Percentiles rank a stretch among this genome's conserved stretches.
Evolutionary conservation across 176 grass and related monocot genomes (phyloP).

Genomic region (Guadua angustifolia): DNA sequence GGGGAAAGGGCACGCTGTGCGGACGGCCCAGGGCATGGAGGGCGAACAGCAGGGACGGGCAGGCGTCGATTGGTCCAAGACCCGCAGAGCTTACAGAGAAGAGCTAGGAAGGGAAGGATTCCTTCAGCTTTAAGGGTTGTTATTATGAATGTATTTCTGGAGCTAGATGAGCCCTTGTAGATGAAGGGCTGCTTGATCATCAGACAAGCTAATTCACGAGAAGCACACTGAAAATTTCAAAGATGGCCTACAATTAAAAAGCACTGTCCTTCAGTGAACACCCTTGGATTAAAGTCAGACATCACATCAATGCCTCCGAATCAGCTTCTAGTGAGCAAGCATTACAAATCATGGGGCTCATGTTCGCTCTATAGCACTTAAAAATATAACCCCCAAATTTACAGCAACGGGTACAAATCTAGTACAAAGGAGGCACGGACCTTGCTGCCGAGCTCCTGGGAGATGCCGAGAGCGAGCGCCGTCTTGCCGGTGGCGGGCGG

Average conservation of each 20-base stretch:
- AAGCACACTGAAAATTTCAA: neutral
- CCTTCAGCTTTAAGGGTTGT: too few species aligned
- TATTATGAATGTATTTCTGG: neutral
- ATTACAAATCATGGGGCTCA: neutral
- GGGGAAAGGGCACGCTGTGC: too few species aligned
- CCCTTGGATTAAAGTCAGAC: neutral
- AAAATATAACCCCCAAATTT: neutral
- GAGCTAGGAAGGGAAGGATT: too few species aligned
- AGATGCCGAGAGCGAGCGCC: constrained; percentile 79
- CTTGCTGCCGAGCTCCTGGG: constrained; percentile 98
- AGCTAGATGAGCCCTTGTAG: neutral
- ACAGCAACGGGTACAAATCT: neutral
- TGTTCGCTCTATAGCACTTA: neutral
- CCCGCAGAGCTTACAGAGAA: too few species aligned
- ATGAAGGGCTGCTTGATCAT: constrained; percentile 12
- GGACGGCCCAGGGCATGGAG: too few species aligned
- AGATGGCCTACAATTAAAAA: neutral
- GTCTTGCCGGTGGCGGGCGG: constrained; percentile 93
- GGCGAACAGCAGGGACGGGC: too few species aligned
- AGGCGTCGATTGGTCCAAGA: too few species aligned
- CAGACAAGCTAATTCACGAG: constrained; percentile 20
- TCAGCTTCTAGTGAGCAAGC: neutral
- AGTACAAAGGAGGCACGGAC: constrained; percentile 41
- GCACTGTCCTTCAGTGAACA: neutral
- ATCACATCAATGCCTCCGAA: neutral